Conservation (phyloP, 345 rosid genomes). For the Syzygium jambos region DNA sequence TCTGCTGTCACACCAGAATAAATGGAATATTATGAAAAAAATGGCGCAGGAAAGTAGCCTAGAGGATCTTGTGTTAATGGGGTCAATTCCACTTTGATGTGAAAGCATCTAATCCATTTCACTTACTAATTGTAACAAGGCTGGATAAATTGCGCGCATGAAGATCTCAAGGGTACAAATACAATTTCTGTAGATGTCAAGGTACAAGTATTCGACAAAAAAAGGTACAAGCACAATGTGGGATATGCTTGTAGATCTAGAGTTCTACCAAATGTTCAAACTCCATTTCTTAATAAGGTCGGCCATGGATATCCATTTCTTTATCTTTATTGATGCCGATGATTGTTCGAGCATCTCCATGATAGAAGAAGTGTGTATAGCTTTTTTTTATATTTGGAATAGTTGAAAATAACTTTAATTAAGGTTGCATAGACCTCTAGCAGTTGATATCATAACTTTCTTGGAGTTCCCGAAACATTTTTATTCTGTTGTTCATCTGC, state of each 20-base stretch:
- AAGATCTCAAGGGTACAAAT: too few species aligned
- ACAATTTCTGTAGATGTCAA: too few species aligned
- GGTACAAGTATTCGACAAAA: too few species aligned
- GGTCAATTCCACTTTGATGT: not conserved
- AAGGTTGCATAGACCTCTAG: not conserved
- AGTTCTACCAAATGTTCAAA: not conserved
- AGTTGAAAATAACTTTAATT: not conserved
- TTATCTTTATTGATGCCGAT: not conserved
- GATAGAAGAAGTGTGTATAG: not conserved
- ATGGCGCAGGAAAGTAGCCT: not conserved
- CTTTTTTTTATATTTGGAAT: not conserved
- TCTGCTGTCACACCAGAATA: not conserved
- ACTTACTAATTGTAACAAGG: too few species aligned
- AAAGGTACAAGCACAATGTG: too few species aligned
- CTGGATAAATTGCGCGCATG: not conserved
- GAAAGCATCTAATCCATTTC: not conserved
- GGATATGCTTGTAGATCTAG: not conserved
- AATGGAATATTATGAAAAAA: not conserved
- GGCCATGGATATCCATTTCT: not conserved
- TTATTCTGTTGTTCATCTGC: not conserved
- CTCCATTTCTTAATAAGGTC: not conserved
- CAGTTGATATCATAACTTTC: not conserved
- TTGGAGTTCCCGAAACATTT: not conserved
- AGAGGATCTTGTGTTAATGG: not conserved
- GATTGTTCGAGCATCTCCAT: not conserved